Base-by-base conservation (phyloP, 106 monocot genomes). In the Dendrobium officinale region DNA sequence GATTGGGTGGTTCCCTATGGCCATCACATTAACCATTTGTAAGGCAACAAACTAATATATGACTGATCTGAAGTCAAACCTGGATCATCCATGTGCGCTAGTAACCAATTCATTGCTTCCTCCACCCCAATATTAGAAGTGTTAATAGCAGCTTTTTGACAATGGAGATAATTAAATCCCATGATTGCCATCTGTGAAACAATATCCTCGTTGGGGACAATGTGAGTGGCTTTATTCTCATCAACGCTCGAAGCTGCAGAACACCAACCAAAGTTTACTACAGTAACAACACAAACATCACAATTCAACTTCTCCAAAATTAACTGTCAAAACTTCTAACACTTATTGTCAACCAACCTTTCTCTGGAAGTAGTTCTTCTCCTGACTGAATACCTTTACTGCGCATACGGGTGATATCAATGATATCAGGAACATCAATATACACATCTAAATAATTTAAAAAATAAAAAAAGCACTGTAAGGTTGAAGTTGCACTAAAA, bases 41-140 rank as follows among this genome's bases (percentile, higher is more conserved):
- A 42, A 42, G 6, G 40, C 16, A 73, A 42, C 73, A 74, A 6
- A 74, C 29, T 43, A 48, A 76, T 45, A 76, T 77, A 31, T 55
- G 55, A 16, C 7, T 51, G 8, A 15, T 51, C 33, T 59, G 18
- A 55, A 78, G 27, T 40, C 48, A 70, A 31, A 95, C 97, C 97
- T 86, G 92, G 81, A 86, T 98, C 94, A 81, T 98, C 85, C 94
- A 98, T 91, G 83, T 98, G 97, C 49, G 97, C 89, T 31, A 98
- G 91, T 68, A 98, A 81, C 97, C 97, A 98, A 82, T 81, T 95
- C 92, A 98, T 95, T 79, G 97, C 97, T 80, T 94, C 94, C 81
- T 98, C 97, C 44, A 92, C 92, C 9, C 97, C 97, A 45, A 77
- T 73, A 86, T 98, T 98, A 42, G 91, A 86, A 51, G 94, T 98